Percentiles rank a stretch among this genome's conserved stretches.
Conservation (phyloP, 2,329 filamentous ascomycete species). For the Penicillium vulpinum region DNA sequence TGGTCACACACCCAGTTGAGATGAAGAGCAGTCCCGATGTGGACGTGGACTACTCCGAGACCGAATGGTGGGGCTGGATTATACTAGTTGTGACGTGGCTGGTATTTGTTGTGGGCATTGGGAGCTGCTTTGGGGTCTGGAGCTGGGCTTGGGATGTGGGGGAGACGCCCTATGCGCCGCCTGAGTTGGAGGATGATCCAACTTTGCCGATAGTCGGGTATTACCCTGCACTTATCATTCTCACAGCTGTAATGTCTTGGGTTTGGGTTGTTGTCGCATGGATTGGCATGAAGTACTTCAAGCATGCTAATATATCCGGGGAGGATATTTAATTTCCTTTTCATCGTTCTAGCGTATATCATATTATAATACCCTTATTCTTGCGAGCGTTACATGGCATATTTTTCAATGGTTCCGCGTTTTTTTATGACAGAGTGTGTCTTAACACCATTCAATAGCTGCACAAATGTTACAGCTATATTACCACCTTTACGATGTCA, state of each 20-base stretch:
- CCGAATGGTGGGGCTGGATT: slow-evolving; percentile 97
- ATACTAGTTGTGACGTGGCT: slow-evolving; percentile 89
- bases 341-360: not conserved
- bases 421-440: not conserved
- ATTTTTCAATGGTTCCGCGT: not conserved
- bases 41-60: slow-evolving; percentile 85
- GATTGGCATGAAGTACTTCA: slow-evolving; percentile 99
- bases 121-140: slow-evolving; percentile 91
- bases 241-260: slow-evolving; percentile 96
- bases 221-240: slow-evolving; percentile 89
- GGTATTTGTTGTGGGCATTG: slow-evolving; percentile 95
- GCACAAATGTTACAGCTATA: not conserved
- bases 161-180: slow-evolving; percentile 90
- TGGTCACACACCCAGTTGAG: slow-evolving; percentile 37
- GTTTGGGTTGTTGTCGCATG: slow-evolving; percentile 97
- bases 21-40: slow-evolving; percentile 46
- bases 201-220: slow-evolving; percentile 95
- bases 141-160: slow-evolving; percentile 99
- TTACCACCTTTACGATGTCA: not conserved
- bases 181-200: slow-evolving; percentile 90
- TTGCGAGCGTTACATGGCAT: not conserved
- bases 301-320: slow-evolving; percentile 86
- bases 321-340: slow-evolving; percentile 47
- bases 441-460: not conserved
- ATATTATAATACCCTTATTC: slow-evolving; percentile 2